These are phyloP conservation scores for Parmales sp. DNA, from an alignment of 108 stramenopile species.

Conservation along the genomic window DNA sequence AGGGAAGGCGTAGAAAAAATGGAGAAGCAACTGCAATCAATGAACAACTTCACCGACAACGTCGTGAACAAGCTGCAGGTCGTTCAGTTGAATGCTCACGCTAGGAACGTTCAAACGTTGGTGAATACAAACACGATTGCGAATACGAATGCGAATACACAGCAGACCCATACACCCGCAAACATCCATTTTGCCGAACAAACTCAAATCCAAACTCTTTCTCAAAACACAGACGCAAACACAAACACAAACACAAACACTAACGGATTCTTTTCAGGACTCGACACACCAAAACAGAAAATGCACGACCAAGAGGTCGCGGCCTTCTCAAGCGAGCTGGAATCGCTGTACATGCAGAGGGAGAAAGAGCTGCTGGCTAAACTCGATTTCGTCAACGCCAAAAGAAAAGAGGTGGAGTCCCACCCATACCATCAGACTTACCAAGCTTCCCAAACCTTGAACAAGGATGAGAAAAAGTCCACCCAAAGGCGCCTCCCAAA, in stretches of 20 bases:
- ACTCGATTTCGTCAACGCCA: neutral
- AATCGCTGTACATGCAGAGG: neutral
- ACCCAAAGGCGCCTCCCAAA: neutral
- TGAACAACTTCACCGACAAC: neutral
- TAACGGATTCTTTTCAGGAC: too few species aligned
- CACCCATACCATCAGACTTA: neutral
- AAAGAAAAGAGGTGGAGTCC: neutral
- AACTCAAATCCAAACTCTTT: too few species aligned
- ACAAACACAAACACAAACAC: too few species aligned
- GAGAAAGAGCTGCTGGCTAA: constrained; percentile 8
- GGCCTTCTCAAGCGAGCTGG: neutral
- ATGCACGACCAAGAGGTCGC: too few species aligned
- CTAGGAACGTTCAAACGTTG: too few species aligned
- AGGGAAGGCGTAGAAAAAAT: neutral
- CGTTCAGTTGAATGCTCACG: too few species aligned
- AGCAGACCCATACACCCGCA: too few species aligned
- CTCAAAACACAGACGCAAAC: too few species aligned
- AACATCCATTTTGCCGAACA: too few species aligned
- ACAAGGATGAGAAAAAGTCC: neutral
- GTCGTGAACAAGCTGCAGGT: neutral
- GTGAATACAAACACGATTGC: too few species aligned
- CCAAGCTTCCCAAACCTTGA: neutral
- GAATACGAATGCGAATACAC: too few species aligned
- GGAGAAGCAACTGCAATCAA: neutral
- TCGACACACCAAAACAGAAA: too few species aligned